Base-by-base conservation (phyloP, 805 yeast species). In the Cyberlindnera mississippiensis region DNA sequence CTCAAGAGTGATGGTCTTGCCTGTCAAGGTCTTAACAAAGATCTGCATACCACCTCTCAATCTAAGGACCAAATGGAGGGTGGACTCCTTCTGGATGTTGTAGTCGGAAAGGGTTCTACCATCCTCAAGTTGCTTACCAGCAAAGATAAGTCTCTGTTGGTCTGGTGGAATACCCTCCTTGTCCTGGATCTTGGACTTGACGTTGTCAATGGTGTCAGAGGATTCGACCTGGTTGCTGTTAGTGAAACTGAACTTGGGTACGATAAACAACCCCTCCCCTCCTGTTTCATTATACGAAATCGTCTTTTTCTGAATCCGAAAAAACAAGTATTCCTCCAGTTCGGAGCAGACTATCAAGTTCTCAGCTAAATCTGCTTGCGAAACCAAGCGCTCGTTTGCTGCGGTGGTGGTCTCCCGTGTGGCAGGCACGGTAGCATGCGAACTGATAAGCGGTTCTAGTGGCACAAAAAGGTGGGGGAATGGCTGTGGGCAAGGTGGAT, bases 81-180 rank as follows among this genome's bases (percentile, higher is more conserved):
- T 80, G 43, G 96, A 85, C 71, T 88, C 96, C 77, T 87, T 88
- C 72, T 87, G 96, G 66, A 87, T 87, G 81, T 86, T 87, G 83
- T 87, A 88, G 70, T 88, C 96, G 40, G 95, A 84, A 53, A 87
- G 73, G 39, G 96, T 87, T 75, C 96, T 84, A 57, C 96, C 96
- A 60, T 88, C 96, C 73, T 87, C 96, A 57, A 87, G 75, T 71
- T 88, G 96, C 75, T 87, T 87, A 76, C 96, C 96, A 57, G 96
- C 96, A 61, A 87, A 87, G 71, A 88, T 87, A 60, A 87, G 75
- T 73, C 96, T 80, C 72, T 87, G 96, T 69, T 87, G 96, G 74
- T 88, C 96, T 56, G 96, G 96, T 60, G 96, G 96, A 59, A 88
- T 88, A 60, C 96, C 96, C 69, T 87, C 96, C 76, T 87, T 88